Evolutionary conservation across 2,329 filamentous ascomycete genomes (phyloP), one percentile per base, ranked within the genome.

Genomic region (Penicillium sp.): DNA sequence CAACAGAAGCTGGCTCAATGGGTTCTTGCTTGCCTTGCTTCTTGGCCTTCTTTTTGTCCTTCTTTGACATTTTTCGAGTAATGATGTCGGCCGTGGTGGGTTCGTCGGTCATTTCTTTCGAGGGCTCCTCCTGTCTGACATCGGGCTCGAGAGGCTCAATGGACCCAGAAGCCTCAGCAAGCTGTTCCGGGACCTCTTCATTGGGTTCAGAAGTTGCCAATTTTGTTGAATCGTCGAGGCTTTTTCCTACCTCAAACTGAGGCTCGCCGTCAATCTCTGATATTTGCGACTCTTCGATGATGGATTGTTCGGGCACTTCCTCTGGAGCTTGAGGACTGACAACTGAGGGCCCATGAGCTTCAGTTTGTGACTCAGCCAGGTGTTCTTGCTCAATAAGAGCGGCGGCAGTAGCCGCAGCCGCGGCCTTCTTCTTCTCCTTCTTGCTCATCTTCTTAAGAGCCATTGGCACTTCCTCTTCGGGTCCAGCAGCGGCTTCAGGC

Each of bases 11-110:
- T 14, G 26, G 19, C 8, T 62, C 60, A 23, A 40, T 16, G 32
- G 48, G 11, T 18, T 55, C 57, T 47, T 59, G 36, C 26, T 62
- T 60, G 14, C 45, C 56, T 35, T 65, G 62, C 44, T 71, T 67
- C 61, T 69, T 67, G 23, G 65, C 64, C 50, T 65, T 71, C 47
- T 52, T 65, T 53, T 75, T 69, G 62, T 73, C 66, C 51, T 75
- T 75, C 59, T 75, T 75, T 43, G 67, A 69, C 10, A 63, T 47
- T 47, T 70, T 69, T 60, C 61, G 60, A 32, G 60, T 57, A 30
- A 61, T 19, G 11, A 61, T 35, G 7, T 53, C 55, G 11, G 46
- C 42, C 1, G 47, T 57, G 47, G 54, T 39, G 32, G 43, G 27
- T 6, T 67, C 60, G 4, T 64, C 59, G 9, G 34, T 45, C 18